Conservation (phyloP, 306 rosid genomes). For the Myrica gale region DNA sequence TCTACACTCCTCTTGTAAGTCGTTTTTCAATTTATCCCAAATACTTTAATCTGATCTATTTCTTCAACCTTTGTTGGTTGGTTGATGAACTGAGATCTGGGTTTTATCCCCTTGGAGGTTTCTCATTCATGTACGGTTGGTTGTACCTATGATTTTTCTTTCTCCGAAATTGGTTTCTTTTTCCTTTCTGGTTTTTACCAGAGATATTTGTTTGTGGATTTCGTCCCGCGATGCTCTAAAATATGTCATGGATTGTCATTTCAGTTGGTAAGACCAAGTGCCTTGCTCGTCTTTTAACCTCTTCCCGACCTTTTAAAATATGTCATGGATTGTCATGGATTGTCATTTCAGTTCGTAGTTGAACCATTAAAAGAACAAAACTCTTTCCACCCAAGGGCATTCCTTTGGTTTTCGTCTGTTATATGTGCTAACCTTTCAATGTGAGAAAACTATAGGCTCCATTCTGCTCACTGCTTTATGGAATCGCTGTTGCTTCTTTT, state of each 20-base stretch:
- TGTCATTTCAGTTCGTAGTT: too few relatives aligned
- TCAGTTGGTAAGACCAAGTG: slow-evolving; percentile 15
- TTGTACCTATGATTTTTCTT: not conserved
- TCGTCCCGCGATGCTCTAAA: slow-evolving; percentile 1
- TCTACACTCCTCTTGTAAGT: slow-evolving; percentile 90
- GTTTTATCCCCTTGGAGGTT: slow-evolving; percentile 29
- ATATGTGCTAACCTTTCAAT: not conserved
- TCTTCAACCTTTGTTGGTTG: slow-evolving; percentile 20
- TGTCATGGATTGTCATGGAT: too few relatives aligned
- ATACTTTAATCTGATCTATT: not conserved
- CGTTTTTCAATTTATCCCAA: slow-evolving; percentile 23
- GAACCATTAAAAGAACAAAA: not conserved
- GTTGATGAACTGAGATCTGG: slow-evolving; percentile 61
- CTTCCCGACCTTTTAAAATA: slow-evolving; percentile 18
- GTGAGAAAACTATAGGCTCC: not conserved
- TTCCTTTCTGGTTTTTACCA: slow-evolving; percentile 13
- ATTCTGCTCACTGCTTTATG: too few relatives aligned
- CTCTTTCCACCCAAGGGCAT: not conserved
- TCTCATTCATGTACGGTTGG: slow-evolving; percentile 35
- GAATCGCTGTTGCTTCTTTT: too few relatives aligned
- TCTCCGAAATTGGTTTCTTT: slow-evolving; percentile 23
- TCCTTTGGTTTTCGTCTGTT: not conserved
- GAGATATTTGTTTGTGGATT: slow-evolving; percentile 6
- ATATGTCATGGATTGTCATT: slow-evolving; percentile 10
- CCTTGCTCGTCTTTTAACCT: slow-evolving; percentile 16